Percentiles rank a stretch among this genome's conserved stretches.
These are phyloP conservation scores for Paecilomyces sp. DNA, from an alignment of 2,329 filamentous ascomycete genomes.

Conservation along the genomic window DNA sequence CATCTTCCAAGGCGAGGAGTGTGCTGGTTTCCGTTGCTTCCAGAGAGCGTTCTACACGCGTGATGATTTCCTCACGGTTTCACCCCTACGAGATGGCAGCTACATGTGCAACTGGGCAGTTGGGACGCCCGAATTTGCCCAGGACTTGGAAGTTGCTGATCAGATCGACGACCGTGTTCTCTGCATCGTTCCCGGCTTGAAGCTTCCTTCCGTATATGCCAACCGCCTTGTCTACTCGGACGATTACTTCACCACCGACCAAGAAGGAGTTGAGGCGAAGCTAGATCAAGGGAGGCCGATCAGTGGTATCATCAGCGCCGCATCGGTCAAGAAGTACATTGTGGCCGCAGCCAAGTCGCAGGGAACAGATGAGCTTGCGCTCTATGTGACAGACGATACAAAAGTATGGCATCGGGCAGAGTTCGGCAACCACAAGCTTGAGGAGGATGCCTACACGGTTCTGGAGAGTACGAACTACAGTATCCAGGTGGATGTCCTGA, in stretches of 20 bases:
- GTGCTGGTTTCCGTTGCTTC: slow-evolving; percentile 56
- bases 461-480: slow-evolving; percentile 96
- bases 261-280: slow-evolving; percentile 59
- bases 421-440: slow-evolving; percentile 78
- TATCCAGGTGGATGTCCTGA: slow-evolving; percentile 92
- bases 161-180: slow-evolving; percentile 65
- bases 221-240: slow-evolving; percentile 76
- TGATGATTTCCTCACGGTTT: slow-evolving; percentile 69
- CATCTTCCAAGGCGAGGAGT: slow-evolving; percentile 72
- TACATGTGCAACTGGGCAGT: slow-evolving; percentile 85
- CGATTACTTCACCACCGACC: slow-evolving; percentile 64
- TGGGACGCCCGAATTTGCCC: slow-evolving; percentile 59
- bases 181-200: slow-evolving; percentile 70
- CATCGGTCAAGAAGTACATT: slow-evolving; percentile 77
- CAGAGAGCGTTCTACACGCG: slow-evolving; percentile 66
- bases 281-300: slow-evolving; percentile 68
- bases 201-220: slow-evolving; percentile 64
- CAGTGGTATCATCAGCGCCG: slow-evolving; percentile 72
- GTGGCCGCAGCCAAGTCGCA: slow-evolving; percentile 74
- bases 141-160: slow-evolving; percentile 49
- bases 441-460: slow-evolving; percentile 82
- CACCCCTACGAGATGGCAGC: slow-evolving; percentile 60
- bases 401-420: slow-evolving; percentile 84
- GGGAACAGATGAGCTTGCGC: slow-evolving; percentile 80
- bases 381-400: slow-evolving; percentile 82